Conservation (phyloP, 768 basidiomycete genomes). For the Pulveroboletus sp. region DNA sequence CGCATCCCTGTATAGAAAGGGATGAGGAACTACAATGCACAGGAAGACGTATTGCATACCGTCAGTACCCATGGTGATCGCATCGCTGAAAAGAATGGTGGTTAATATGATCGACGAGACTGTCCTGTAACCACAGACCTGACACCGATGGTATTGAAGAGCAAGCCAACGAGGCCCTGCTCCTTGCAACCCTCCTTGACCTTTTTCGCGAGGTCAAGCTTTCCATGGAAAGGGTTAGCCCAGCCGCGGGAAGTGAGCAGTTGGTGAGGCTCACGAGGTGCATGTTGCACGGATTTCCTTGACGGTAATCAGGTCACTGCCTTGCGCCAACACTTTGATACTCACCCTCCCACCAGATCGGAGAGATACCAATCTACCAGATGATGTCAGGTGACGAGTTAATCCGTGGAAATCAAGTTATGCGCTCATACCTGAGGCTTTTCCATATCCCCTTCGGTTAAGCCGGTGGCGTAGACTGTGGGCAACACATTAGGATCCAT, state of each 20-base stretch:
- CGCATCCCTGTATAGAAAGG: slow-evolving; percentile 59
- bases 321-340: not conserved
- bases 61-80: slow-evolving; percentile 86
- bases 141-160: slow-evolving; percentile 82
- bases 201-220: slow-evolving; percentile 76
- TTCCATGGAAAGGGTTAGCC: slow-evolving; percentile 6
- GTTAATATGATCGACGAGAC: not conserved
- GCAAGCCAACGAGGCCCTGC: slow-evolving; percentile 76
- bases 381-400: slow-evolving; percentile 6
- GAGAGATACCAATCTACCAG: slow-evolving; percentile 75
- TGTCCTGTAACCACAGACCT: slow-evolving; percentile 42
- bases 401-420: not conserved
- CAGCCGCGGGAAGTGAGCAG: not conserved
- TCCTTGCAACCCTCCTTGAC: slow-evolving; percentile 80
- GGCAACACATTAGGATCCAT: not conserved
- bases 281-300: slow-evolving; percentile 83
- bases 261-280: slow-evolving; percentile 55
- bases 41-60: slow-evolving; percentile 40
- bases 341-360: slow-evolving; percentile 88
- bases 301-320: slow-evolving; percentile 1
- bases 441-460: slow-evolving; percentile 75
- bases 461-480: slow-evolving; percentile 68
- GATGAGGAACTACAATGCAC: not conserved
- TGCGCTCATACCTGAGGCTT: slow-evolving; percentile 64
- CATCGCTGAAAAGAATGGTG: slow-evolving; percentile 48